Evolutionary conservation across 164 flowering plant species (phyloP), one percentile per base, ranked within the genome.

Genomic region (Kalanchoe fedtschenkoi): DNA sequence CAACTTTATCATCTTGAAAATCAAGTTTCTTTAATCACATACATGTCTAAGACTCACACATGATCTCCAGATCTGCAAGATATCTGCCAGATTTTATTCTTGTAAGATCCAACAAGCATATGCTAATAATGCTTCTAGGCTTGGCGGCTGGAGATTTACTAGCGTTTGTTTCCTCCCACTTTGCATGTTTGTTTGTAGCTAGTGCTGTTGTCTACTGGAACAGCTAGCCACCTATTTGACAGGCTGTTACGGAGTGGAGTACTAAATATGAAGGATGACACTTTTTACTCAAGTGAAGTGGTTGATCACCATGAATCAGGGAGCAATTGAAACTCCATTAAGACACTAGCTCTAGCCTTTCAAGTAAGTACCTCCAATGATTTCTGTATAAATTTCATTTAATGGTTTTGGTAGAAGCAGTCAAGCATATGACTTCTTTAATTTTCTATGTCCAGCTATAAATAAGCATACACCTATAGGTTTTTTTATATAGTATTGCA

Each of bases 391-490:
- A 1, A 7, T 43, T 43, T 19, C 7, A 43, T 6, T 43, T 43
- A n/a, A 43, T 43, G 51, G 51, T 43, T 43, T 43, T 21, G 51
- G 51, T 43, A n/a, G 51, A 43, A n/a, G 9, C 51, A 43, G 21
- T n/a, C 24, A n/a, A n/a, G 24, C 24, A 21, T 43, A 43, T n/a
- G 19, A n/a, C 22, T 21, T 43, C 3, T n/a, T n/a, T 21, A 43
- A 43, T 43, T n/a, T n/a, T n/a, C 21, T n/a, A 5, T 41, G 21
- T 41, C 44, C 1, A 17, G 44, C 44, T 41, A 41, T 17, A 13
- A 13, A 41, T 13, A n/a, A n/a, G n/a, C n/a, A n/a, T n/a, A n/a
- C n/a, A 41, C n/a, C 13, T 37, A 5, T 37, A 37, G 11, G 39
- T 8, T 37, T 37, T 8, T 37, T 37, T 37, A 4, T 37, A 37